phyloP scores from a whole-genome alignment of 306 rosid species.

The Acacia crassicarpa region DNA sequence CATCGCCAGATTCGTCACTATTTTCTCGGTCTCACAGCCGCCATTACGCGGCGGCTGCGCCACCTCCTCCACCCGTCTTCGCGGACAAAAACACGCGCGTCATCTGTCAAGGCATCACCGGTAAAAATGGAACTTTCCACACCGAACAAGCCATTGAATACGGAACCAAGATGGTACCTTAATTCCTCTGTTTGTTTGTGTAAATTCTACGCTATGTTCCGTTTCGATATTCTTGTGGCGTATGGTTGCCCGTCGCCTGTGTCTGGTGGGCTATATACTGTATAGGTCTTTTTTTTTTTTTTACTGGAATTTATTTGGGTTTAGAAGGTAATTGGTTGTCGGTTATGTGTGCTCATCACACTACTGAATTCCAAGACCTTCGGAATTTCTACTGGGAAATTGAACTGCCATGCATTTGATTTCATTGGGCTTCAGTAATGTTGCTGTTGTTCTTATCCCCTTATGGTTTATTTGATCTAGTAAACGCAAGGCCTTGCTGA shows the following conservation, averaged over 20 bases:
- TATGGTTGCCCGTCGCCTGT: background rate
- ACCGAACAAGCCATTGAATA: conserved; percentile 97
- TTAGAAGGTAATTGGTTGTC: background rate
- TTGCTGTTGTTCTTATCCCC: background rate
- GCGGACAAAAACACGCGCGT: conserved; percentile 98
- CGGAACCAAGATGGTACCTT: conserved; percentile 90
- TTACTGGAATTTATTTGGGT: background rate
- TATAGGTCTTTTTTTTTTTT: background rate
- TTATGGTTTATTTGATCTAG: background rate
- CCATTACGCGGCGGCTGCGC: conserved; percentile 58
- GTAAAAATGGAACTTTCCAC: conserved; percentile 94
- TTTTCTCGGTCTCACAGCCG: conserved; percentile 37
- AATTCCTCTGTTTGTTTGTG: background rate
- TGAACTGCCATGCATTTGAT: background rate
- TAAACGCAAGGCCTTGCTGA: background rate
- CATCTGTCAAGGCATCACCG: conserved; percentile 97
- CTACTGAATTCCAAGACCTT: background rate
- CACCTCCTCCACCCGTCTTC: conserved; percentile 81
- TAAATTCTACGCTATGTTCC: background rate
- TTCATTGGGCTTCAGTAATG: background rate
- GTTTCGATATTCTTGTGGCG: background rate
- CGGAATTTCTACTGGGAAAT: background rate
- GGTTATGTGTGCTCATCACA: background rate
- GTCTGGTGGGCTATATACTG: background rate
- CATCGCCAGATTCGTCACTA: background rate